Evolutionary conservation across 176 grass and related monocot genomes (phyloP).

Genomic region (Hordeum marinum): DNA sequence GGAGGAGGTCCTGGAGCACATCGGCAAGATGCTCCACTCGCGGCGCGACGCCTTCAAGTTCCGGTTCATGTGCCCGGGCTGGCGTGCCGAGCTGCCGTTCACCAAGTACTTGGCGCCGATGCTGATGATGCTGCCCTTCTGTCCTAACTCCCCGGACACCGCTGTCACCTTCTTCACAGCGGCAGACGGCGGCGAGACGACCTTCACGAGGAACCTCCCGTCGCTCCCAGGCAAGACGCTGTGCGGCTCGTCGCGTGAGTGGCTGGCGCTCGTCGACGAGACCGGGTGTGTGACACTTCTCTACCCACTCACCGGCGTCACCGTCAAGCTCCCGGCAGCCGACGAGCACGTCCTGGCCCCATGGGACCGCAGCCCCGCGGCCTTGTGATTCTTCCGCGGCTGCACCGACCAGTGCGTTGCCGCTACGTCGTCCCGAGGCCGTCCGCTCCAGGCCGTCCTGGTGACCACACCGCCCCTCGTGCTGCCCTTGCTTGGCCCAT

Average conservation of each 20-base stretch:
- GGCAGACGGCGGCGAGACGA: not conserved
- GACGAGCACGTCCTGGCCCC: no score
- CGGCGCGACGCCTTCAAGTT: not conserved
- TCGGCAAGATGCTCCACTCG: not conserved
- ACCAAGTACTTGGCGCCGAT: not conserved
- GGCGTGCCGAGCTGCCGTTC: not conserved
- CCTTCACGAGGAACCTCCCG: not conserved
- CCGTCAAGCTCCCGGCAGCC: no score
- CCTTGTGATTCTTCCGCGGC: no score
- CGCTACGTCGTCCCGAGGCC: no score
- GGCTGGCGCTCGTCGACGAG: no score
- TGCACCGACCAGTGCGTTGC: no score
- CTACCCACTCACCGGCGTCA: no score
- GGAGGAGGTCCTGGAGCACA: not conserved
- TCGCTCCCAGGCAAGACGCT: not conserved
- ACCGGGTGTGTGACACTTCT: no score
- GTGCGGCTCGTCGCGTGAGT: conserved; percentile 8
- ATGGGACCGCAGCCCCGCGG: no score
- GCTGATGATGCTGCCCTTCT: conserved; percentile 5
- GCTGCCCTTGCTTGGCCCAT: no score
- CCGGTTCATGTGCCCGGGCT: not conserved
- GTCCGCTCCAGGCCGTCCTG: no score
- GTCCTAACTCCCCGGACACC: not conserved
- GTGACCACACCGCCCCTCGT: no score
- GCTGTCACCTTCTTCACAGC: not conserved